Evolutionary conservation across 352 stramenopile genomes (phyloP), one percentile per base, ranked within the genome.

Genomic region (Globisporangium heterothallicum): DNA sequence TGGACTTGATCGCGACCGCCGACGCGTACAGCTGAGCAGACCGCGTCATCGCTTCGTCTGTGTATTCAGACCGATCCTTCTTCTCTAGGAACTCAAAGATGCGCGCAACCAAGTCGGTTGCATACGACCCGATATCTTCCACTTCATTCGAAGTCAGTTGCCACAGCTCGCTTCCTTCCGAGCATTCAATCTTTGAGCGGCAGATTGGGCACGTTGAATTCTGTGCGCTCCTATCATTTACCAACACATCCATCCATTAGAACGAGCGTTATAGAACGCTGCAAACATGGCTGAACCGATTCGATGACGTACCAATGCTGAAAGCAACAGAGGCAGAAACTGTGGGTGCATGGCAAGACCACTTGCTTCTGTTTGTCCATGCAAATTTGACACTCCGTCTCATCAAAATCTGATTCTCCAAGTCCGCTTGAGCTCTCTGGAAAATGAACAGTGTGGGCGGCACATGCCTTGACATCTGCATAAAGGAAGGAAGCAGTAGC

Each of bases 321-420:
- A 53, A 89, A 88, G 51, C 80, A 91, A 42, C 67, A 69, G 9
- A 88, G 61, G 47, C 80, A 91, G 58, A 91, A 91, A 55, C 80
- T 91, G 56, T 91, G 80, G 1, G 73, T 66, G 59, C 80, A 91
- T 0, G 78, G 75, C 54, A 91, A 42, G 14, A 72, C 78, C 12
- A 91, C 74, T 59, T 91, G 74, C 63, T 89, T 91, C 55, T 86
- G 65, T 63, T 86, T 86, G 64, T 91, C 80, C 80, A 91, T 91
- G 61, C 80, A 91, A 40, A 91, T 91, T 54, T 88, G 76, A 41
- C 80, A 91, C 63, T 91, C 80, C 13, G 71, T 81, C 42, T 91
- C 80, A 45, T 91, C 79, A 71, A 85, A 86, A 24, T 78, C 64
- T 18, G 53, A 41, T n/a, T 78, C 59, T 8, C 51, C 59, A 36